Evolutionary conservation across 23 red algal species (phyloP).

Genomic region (Gracilaria domingensis): DNA sequence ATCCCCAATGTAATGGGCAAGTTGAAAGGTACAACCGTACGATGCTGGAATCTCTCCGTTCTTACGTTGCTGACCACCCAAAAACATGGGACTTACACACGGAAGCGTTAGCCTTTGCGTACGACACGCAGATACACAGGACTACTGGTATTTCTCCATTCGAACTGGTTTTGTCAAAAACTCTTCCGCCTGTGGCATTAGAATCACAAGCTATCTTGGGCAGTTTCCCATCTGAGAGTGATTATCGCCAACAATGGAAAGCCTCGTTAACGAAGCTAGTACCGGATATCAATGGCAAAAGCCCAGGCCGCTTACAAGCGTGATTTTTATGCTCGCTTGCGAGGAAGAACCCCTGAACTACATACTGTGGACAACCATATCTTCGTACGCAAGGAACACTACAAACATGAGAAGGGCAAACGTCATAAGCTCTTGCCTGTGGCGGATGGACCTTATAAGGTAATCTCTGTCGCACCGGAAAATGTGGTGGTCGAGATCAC

Average conservation of each 20-base stretch:
- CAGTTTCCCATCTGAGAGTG: background rate
- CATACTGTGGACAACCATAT: background rate
- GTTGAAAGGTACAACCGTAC: too few species aligned
- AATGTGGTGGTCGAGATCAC: background rate
- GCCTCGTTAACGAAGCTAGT: background rate
- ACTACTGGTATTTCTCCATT: constrained; percentile 1
- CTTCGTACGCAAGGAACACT: constrained; percentile 1
- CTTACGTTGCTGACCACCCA: constrained; percentile 30
- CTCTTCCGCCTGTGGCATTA: background rate
- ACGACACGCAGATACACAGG: background rate
- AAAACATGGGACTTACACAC: constrained; percentile 10
- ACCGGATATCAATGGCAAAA: background rate
- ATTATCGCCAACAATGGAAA: constrained; percentile 13
- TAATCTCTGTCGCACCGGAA: background rate
- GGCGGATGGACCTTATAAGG: background rate
- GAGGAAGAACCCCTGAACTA: background rate
- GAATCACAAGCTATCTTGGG: background rate
- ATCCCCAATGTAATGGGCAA: too few species aligned
- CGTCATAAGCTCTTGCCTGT: too few species aligned
- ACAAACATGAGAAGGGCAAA: too few species aligned
- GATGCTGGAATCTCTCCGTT: background rate
- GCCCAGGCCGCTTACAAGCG: constrained; percentile 13
- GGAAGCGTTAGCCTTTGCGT: constrained; percentile 1
- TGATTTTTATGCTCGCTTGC: constrained; percentile 5
- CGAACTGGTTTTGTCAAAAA: constrained; percentile 2